Evolutionary conservation across 208 protist species (phyloP).

Genomic region (Leptomonas seymouri): DNA sequence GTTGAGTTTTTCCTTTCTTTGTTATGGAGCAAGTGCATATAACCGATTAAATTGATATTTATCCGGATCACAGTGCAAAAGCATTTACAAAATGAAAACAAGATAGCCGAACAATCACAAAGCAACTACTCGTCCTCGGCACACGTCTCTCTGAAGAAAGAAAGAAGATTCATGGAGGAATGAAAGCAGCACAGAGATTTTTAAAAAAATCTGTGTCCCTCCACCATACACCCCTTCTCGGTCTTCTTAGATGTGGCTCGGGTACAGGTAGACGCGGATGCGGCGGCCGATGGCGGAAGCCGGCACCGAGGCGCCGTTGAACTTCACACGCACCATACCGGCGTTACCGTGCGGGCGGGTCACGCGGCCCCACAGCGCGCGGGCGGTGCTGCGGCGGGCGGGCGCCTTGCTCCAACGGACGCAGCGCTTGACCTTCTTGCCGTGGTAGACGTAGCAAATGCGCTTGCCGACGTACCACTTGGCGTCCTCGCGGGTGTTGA

Average conservation of each 20-base stretch:
- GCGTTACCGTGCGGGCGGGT: slow-evolving; percentile 97
- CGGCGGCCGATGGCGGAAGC: slow-evolving; percentile 95
- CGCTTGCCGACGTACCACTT: slow-evolving; percentile 99
- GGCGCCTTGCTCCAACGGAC: slow-evolving; percentile 91
- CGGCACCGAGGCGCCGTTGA: slow-evolving; percentile 95
- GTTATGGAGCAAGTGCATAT: background rate
- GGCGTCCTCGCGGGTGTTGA: slow-evolving; percentile 95
- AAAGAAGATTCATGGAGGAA: slow-evolving; percentile 9
- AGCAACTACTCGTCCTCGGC: background rate
- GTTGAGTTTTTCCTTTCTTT: no score
- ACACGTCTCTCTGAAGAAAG: slow-evolving; percentile 7
- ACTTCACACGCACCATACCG: slow-evolving; percentile 98
- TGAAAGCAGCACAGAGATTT: slow-evolving; percentile 10
- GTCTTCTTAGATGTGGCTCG: slow-evolving; percentile 94
- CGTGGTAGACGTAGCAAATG: slow-evolving; percentile 98
- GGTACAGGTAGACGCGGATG: slow-evolving; percentile 98
- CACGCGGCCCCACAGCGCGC: slow-evolving; percentile 98
- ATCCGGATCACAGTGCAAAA: slow-evolving; percentile 15
- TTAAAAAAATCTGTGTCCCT: background rate
- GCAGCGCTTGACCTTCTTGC: slow-evolving; percentile 93
- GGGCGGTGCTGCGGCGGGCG: slow-evolving; percentile 88
- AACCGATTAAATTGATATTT: background rate
- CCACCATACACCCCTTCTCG: background rate
- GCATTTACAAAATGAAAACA: slow-evolving; percentile 25
- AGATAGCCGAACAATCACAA: slow-evolving; percentile 12